Evolutionary conservation across 306 rosid genomes (phyloP).

Genomic region (Rosa lucieae): DNA sequence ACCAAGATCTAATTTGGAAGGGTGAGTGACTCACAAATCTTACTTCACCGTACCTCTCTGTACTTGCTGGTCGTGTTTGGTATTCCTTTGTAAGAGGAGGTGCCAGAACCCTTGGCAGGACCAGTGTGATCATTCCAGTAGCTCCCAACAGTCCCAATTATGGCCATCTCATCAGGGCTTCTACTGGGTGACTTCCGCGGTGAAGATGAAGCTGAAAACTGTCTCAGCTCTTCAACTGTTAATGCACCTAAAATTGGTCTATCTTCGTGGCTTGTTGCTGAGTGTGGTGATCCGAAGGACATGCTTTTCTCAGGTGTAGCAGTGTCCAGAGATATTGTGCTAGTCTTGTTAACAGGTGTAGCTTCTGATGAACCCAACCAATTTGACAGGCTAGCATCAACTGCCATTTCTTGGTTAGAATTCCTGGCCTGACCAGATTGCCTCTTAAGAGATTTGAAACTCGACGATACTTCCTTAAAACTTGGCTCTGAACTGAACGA

Average conservation of each 20-base stretch:
- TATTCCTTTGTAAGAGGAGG: constrained; percentile 71
- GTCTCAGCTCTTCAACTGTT: constrained; percentile 74
- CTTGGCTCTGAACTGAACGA: constrained; percentile 38
- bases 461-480: constrained; percentile 38
- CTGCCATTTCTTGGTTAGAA: constrained; percentile 52
- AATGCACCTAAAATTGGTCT: constrained; percentile 91
- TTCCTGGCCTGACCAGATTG: constrained; percentile 40
- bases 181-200: constrained; percentile 68
- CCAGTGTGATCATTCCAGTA: constrained; percentile 53
- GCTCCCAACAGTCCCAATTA: constrained; percentile 80
- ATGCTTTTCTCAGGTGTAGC: constrained; percentile 46
- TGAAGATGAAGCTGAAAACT: constrained; percentile 64
- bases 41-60: constrained; percentile 69
- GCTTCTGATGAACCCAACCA: constrained; percentile 70
- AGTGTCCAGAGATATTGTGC: constrained; percentile 16
- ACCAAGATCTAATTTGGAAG: constrained; percentile 17
- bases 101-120: constrained; percentile 42
- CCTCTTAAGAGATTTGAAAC: constrained; percentile 34
- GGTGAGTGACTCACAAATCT: constrained; percentile 18
- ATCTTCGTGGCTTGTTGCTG: constrained; percentile 60
- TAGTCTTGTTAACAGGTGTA: constrained; percentile 44
- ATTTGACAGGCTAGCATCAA: constrained; percentile 88
- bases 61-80: constrained; percentile 89
- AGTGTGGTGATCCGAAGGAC: constrained; percentile 64
- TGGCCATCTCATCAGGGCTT: constrained; percentile 75